Evolutionary conservation across 2,329 filamentous ascomycete genomes (phyloP).

Genomic region (Diplodia mutila): DNA sequence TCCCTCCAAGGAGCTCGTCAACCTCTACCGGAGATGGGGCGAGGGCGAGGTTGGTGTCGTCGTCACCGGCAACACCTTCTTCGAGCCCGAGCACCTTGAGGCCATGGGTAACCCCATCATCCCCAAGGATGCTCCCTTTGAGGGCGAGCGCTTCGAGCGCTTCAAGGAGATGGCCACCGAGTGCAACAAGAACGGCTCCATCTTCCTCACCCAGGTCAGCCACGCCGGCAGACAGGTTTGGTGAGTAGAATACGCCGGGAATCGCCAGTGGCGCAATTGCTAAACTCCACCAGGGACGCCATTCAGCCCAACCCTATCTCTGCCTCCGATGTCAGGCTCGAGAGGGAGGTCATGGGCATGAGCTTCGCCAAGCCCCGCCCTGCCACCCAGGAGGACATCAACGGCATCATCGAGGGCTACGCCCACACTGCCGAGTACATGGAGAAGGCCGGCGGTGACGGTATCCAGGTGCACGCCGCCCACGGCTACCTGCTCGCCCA

Average conservation of each 20-base stretch:
- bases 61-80: slow-evolving; percentile 63
- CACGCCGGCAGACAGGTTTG: slow-evolving; percentile 65
- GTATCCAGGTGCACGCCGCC: slow-evolving; percentile 46
- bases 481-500: slow-evolving; percentile 45
- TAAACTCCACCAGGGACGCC: slow-evolving; percentile 29
- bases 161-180: slow-evolving; percentile 61
- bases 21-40: slow-evolving; percentile 61
- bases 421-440: slow-evolving; percentile 63
- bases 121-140: slow-evolving; percentile 54
- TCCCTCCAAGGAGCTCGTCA: slow-evolving; percentile 59
- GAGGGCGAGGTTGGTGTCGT: slow-evolving; percentile 52
- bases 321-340: slow-evolving; percentile 51
- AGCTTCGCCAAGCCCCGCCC: slow-evolving; percentile 55
- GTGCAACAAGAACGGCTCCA: slow-evolving; percentile 60
- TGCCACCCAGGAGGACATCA: slow-evolving; percentile 56
- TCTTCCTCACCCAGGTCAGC: slow-evolving; percentile 63
- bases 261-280: not conserved
- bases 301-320: slow-evolving; percentile 53
- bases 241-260: not conserved
- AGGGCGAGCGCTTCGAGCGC: slow-evolving; percentile 62
- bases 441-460: slow-evolving; percentile 61
- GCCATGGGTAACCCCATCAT: slow-evolving; percentile 63
- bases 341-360: slow-evolving; percentile 46
- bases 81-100: slow-evolving; percentile 54
- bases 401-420: slow-evolving; percentile 61